Base-by-base conservation (phyloP, 495 filamentous ascomycete genomes). In the Aspergillus sclerotiicarbonarius region DNA sequence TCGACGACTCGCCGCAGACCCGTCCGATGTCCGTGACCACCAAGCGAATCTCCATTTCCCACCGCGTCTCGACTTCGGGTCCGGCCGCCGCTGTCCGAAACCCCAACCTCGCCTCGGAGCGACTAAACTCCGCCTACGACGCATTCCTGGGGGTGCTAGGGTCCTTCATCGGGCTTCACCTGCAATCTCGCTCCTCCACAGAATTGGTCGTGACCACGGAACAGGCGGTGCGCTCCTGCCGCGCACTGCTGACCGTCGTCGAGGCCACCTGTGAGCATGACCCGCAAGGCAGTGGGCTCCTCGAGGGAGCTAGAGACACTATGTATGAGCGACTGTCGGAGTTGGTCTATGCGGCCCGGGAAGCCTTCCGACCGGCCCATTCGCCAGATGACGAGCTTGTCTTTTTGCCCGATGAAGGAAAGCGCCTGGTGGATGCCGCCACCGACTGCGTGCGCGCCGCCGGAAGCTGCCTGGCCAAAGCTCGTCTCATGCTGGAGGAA, bases 401-500 rank as follows among this genome's bases (percentile, higher is more conserved):
- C 8, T 86, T 95, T 44, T 83, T 95, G 72, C 88, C 88, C 0
- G 85, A 91, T 51, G 89, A 93, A 60, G 90, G 90, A 43, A 87
- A 85, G 61, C 83, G 85, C 15, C 78, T 97, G 54, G 82, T 94
- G 32, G 80, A 80, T 29, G 89, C 91, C 16, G 93, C 94, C 35
- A 97, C 91, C 6, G 85, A 86, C 46, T 98, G 94, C 72, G 92
- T 98, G 37, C 86, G 90, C 56, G 86, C 89, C 32, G 91, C 91
- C 51, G 92, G 92, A 15, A 92, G 96, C 62, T 97, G 94, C 68
- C 86, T 95, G 19, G 86, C 87, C 6, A 92, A 91, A 70, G 87
- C 92, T 21, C 90, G 88, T 63, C 77, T 83, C 71, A 87, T 96
- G 37, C 87, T 99, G 56, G 91, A 96, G 72, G 80, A 87, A 49